Evolutionary conservation across 2,329 filamentous ascomycete genomes (phyloP).

Genomic region (Aspergillus sp.): DNA sequence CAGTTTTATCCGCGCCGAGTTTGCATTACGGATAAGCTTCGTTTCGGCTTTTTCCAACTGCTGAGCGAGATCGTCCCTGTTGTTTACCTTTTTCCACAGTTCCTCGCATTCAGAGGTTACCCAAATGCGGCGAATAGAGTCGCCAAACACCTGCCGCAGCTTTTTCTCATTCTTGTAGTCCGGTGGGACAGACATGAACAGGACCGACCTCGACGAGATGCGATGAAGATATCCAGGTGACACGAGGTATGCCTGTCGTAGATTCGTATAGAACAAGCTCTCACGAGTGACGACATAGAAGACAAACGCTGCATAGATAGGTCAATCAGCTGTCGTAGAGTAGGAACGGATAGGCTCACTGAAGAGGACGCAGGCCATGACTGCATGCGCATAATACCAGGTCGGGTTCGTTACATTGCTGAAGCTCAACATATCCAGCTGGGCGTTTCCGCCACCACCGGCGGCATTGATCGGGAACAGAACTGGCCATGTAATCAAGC

Average conservation of each 20-base stretch:
- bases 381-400: constrained; percentile 68
- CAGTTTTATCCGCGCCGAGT: constrained; percentile 57
- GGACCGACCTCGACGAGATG: constrained; percentile 77
- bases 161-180: constrained; percentile 65
- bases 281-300: constrained; percentile 81
- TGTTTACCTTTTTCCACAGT: constrained; percentile 66
- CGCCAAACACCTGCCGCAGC: constrained; percentile 69
- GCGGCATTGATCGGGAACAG: constrained; percentile 81
- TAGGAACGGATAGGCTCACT: constrained; percentile 28
- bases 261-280: constrained; percentile 79
- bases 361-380: constrained; percentile 71
- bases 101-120: constrained; percentile 67
- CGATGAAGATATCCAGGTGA: constrained; percentile 74
- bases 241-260: constrained; percentile 83
- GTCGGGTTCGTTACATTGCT: constrained; percentile 59
- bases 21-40: constrained; percentile 68
- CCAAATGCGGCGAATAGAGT: constrained; percentile 74
- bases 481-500: constrained; percentile 75
- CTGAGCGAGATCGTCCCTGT: constrained; percentile 68
- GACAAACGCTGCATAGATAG: constrained; percentile 51
- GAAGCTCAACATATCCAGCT: constrained; percentile 73
- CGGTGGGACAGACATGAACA: constrained; percentile 76
- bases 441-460: constrained; percentile 55
- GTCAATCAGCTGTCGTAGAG: constrained; percentile 4
- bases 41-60: constrained; percentile 82